Percentiles rank a stretch among this genome's conserved stretches.
phyloP scores from a whole-genome alignment of 2,329 filamentous ascomycete species.

The Monilinia laxa region DNA sequence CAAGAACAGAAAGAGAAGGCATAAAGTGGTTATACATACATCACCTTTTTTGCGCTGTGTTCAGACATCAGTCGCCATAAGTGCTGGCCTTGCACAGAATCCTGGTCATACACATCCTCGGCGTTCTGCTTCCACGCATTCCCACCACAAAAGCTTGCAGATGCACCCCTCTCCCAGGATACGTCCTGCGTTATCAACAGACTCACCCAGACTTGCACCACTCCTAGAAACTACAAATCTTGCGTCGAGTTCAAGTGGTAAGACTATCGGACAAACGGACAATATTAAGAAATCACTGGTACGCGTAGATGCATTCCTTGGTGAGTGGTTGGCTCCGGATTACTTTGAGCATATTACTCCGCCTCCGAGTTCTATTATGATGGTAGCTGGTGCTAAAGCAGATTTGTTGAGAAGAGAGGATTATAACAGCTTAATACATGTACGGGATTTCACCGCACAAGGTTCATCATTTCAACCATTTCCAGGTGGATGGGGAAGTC shows the following conservation, averaged over 20 bases:
- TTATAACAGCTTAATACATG: conserved; percentile 47
- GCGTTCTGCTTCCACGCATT: conserved; percentile 28
- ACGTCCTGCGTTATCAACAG: conserved; percentile 33
- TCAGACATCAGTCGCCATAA: conserved; percentile 86
- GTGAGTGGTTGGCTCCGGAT: conserved; percentile 90
- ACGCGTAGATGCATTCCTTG: conserved; percentile 86
- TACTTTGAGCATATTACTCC: conserved; percentile 93
- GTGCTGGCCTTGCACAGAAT: conserved; percentile 76
- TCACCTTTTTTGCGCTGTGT: conserved; percentile 94
- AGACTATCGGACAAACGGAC: conserved; percentile 26
- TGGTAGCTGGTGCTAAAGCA: conserved; percentile 86
- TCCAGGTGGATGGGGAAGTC: conserved; percentile 43
- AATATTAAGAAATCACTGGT: conserved; percentile 60
- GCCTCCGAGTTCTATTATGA: conserved; percentile 79
- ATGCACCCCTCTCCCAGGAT: conserved; percentile 38
- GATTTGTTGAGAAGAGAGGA: conserved; percentile 78
- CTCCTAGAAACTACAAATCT: conserved; percentile 34
- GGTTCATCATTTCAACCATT: conserved; percentile 40
- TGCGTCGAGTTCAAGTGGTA: conserved; percentile 24
- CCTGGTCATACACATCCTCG: conserved; percentile 40
- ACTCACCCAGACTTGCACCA: conserved; percentile 36
- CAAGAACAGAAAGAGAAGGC: conserved; percentile 54
- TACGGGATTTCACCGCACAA: conserved; percentile 34
- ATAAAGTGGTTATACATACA: conserved; percentile 82
- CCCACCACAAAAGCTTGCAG: conserved; percentile 26